Evolutionary conservation across 176 grass and related monocot species (phyloP), one percentile per base, ranked within the genome.

Genomic region (Raddia distichophylla): DNA sequence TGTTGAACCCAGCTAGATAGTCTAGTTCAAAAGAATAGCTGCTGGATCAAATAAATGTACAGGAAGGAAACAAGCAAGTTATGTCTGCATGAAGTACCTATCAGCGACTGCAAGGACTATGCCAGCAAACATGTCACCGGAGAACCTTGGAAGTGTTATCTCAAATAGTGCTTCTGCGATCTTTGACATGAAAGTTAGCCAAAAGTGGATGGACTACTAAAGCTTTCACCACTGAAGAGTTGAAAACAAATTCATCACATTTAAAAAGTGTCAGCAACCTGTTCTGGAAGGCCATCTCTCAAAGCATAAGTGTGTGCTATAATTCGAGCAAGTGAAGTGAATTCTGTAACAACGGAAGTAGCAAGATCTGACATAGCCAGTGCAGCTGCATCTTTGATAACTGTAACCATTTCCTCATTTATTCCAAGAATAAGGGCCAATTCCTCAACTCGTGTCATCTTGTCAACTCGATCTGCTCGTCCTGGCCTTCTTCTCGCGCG

Each of bases 281-380:
- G 80, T 79, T 93, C 84, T 63, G 86, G 55, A 69, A 93, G 85
- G 22, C 90, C 90, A 71, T 94, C 90, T 81, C 81, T 98, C 73
- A 91, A 87, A 91, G 95, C 95, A 73, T 94, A 98, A 65, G 94
- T 92, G 67, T 88, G 88, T 45, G 90, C 95, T 88, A 98, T 98
- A 76, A 94, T 86, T 74, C 95, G 92, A 84, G 88, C 84, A 53
- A 94, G 88, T 67, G 92, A 93, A 76, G 95, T 98, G 68, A 98
- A 98, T 81, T 98, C 95, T 42, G 88, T 98, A 40, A 98, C 95
- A 87, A 98, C 74, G 34, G 84, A 90, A 81, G 90, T 93, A 5
- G 92, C 80, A 83, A 98, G 92, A 93, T 98, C 95, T 81, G 95
- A 98, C 92, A 98, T 91, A 48, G 91, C 84, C 85, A 94, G 81